Evolutionary conservation across 306 rosid genomes (phyloP).

Genomic region (Cucumis hystrix): DNA sequence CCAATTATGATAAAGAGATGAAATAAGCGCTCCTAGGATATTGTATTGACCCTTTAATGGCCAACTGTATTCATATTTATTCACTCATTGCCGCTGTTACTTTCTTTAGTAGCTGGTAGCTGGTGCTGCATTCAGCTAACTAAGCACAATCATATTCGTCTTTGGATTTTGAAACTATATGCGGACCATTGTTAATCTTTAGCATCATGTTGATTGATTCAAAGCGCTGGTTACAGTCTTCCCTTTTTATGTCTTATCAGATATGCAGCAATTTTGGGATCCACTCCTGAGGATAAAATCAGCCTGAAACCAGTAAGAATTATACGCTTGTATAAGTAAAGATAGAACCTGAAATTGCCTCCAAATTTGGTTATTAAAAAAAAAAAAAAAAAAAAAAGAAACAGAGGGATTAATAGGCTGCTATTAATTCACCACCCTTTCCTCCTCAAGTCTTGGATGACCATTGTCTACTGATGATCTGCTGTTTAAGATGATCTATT

Average conservation of each 20-base stretch:
- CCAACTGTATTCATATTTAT: not conserved
- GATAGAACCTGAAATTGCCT: not conserved
- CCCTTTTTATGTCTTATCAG: slow-evolving; percentile 23
- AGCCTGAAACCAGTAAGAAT: slow-evolving; percentile 58
- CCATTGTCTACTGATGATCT: not conserved
- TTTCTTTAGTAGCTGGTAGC: not conserved
- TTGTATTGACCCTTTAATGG: not conserved
- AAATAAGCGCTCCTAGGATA: not conserved
- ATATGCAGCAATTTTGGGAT: slow-evolving; percentile 91
- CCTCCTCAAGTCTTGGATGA: not conserved
- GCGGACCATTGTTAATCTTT: not conserved
- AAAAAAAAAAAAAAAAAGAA: not conserved
- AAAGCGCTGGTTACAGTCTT: slow-evolving; percentile 4
- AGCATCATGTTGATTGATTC: not conserved
- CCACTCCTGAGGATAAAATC: slow-evolving; percentile 51
- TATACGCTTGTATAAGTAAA: not conserved
- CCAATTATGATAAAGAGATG: not conserved
- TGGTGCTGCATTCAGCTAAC: not conserved
- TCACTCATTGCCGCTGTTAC: not conserved
- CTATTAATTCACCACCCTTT: too few species aligned
- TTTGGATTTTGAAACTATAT: not conserved
- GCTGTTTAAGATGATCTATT: not conserved
- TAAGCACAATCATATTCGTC: not conserved
- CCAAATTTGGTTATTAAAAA: too few species aligned
- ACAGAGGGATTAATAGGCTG: not conserved